Percentiles rank a stretch among this genome's conserved stretches.
Conservation (phyloP, 768 basidiomycete genomes). For the Suillus alpinus region DNA sequence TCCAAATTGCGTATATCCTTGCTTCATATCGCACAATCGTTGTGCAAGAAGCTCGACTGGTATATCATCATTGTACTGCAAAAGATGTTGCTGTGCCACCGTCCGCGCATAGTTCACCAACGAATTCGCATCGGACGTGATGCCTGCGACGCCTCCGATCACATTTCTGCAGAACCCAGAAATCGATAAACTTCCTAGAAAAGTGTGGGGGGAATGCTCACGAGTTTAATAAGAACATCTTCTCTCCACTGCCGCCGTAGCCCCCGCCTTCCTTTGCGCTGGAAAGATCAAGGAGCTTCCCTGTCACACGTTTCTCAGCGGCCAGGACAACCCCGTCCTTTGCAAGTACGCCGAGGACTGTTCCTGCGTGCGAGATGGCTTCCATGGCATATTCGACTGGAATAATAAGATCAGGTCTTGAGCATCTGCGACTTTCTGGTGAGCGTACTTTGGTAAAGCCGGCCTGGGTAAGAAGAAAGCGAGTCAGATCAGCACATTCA, state of each 20-base stretch:
- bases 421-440: neutral
- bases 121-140: constrained; percentile 97
- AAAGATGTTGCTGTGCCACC: constrained; percentile 85
- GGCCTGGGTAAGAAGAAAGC: constrained; percentile 49
- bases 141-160: constrained; percentile 91
- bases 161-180: constrained; percentile 66
- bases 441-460: constrained; percentile 89
- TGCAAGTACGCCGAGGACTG: constrained; percentile 89
- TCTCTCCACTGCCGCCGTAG: constrained; percentile 96
- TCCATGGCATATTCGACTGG: constrained; percentile 99
- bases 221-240: constrained; percentile 95
- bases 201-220: constrained; percentile 34
- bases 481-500: constrained; percentile 9
- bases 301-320: constrained; percentile 97
- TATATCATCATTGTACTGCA: constrained; percentile 94
- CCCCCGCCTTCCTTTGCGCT: constrained; percentile 76
- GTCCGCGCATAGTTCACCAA: constrained; percentile 91
- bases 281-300: constrained; percentile 92
- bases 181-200: neutral
- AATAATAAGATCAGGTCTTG: constrained; percentile 6
- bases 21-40: constrained; percentile 93
- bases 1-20: constrained; percentile 97
- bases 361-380: constrained; percentile 94
- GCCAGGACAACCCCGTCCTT: constrained; percentile 90
- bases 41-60: constrained; percentile 96